These are phyloP conservation scores for Diddensiella caesifluorescens DNA, from an alignment of 805 yeast species.

Conservation along the genomic window DNA sequence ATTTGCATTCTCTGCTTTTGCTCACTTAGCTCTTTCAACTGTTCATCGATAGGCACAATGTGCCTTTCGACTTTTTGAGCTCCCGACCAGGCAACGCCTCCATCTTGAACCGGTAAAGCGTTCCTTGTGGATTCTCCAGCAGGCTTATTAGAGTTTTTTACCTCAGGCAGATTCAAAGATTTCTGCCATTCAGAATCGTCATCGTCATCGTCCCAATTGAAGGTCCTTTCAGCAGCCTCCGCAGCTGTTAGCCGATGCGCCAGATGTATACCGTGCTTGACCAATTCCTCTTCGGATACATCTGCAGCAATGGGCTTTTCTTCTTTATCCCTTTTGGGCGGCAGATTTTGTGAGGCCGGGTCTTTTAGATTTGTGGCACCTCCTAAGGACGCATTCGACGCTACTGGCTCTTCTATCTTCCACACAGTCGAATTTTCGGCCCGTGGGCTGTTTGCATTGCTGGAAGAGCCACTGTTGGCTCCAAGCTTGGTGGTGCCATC, in stretches of 20 bases:
- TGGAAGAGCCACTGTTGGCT: constrained; percentile 16
- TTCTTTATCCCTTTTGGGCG: constrained; percentile 1
- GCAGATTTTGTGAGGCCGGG: background rate
- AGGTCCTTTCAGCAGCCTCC: constrained; percentile 19
- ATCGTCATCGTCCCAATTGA: constrained; percentile 37
- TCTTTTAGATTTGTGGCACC: constrained; percentile 3
- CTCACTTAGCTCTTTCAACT: constrained; percentile 20
- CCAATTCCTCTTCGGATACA: constrained; percentile 32
- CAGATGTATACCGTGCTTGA: constrained; percentile 32
- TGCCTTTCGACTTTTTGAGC: constrained; percentile 6
- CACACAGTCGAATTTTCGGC: constrained; percentile 21
- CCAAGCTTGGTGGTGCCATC: constrained; percentile 9
- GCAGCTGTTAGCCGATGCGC: constrained; percentile 30
- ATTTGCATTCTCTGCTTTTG: constrained; percentile 15
- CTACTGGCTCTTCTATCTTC: constrained; percentile 13
- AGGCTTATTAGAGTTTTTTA: too few species aligned
- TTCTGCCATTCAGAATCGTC: constrained; percentile 30
- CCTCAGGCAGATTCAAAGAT: background rate
- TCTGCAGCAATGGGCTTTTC: constrained; percentile 9
- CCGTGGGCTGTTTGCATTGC: constrained; percentile 16
- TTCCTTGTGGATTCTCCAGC: too few species aligned
- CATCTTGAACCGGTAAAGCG: too few species aligned
- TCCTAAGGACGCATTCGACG: constrained; percentile 2
- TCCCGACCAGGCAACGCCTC: constrained; percentile 21
- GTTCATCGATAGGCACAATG: constrained; percentile 24